Evolutionary conservation across 352 stramenopile species (phyloP).

Genomic region (Globisporangium parvum): DNA sequence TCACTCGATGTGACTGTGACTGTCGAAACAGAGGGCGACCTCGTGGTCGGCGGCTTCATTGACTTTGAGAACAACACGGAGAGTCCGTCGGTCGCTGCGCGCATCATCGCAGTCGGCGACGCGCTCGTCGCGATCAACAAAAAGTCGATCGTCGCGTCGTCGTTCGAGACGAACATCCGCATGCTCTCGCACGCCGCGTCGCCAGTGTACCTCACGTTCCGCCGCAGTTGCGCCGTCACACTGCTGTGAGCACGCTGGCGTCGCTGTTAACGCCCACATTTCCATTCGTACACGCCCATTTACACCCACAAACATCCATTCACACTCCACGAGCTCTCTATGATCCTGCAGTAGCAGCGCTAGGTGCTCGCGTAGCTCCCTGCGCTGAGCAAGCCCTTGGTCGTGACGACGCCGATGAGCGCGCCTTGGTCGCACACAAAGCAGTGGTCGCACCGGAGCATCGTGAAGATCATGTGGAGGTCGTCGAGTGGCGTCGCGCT

Average conservation of each 20-base stretch:
- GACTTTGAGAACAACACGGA: constrained; percentile 79
- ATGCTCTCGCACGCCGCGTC: constrained; percentile 72
- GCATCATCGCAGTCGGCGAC: constrained; percentile 74
- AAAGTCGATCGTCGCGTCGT: constrained; percentile 80
- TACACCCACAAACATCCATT: neutral
- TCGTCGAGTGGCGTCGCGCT: constrained; percentile 77
- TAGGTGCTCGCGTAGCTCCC: constrained; percentile 22
- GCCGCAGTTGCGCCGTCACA: constrained; percentile 49
- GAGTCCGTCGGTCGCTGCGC: constrained; percentile 67
- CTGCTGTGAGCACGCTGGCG: constrained; percentile 35
- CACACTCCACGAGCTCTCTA: neutral
- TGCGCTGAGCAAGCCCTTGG: constrained; percentile 55
- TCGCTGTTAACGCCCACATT: neutral
- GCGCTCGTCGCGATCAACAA: constrained; percentile 85
- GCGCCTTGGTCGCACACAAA: constrained; percentile 85
- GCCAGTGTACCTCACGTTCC: constrained; percentile 83
- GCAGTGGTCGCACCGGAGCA: constrained; percentile 84
- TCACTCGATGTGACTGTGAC: constrained; percentile 3
- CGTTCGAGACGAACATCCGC: constrained; percentile 84
- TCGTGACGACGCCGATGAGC: constrained; percentile 79
- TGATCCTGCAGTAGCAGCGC: neutral
- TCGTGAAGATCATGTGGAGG: constrained; percentile 89
- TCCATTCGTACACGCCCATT: too few relatives aligned
- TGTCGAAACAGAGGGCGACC: constrained; percentile 46
- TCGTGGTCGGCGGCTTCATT: constrained; percentile 76